A percentile compares a stretch with the other conserved stretches of the same genome.
Conservation (phyloP, 2,329 filamentous ascomycete genomes). For the Microsporum audouinii region DNA sequence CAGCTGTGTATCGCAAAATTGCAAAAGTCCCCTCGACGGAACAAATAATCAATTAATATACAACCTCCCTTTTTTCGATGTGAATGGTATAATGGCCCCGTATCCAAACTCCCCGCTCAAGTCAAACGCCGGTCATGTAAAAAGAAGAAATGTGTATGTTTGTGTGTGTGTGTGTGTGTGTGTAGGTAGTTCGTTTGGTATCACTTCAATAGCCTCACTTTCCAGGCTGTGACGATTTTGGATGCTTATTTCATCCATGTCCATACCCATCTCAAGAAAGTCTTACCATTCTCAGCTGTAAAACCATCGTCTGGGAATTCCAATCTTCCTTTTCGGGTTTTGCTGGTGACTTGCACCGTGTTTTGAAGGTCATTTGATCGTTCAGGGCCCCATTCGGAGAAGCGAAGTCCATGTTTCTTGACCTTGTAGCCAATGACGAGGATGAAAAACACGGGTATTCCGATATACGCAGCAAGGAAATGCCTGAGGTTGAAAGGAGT, state of each 20-base stretch:
- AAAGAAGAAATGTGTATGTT: neutral
- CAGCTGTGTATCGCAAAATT: neutral
- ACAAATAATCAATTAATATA: neutral
- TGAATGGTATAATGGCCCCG: neutral
- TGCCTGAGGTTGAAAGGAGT: conserved; percentile 26
- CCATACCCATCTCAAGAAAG: conserved; percentile 28
- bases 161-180: neutral
- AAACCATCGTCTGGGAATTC: conserved; percentile 28
- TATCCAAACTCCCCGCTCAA: neutral
- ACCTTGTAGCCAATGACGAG: conserved; percentile 32
- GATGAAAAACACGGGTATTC: conserved; percentile 30
- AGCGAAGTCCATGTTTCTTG: conserved; percentile 25
- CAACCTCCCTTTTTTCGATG: neutral
- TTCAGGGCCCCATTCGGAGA: conserved; percentile 28
- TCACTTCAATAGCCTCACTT: neutral
- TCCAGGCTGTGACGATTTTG: neutral
- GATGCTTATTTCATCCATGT: conserved; percentile 27
- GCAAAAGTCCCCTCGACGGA: neutral
- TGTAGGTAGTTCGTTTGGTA: neutral
- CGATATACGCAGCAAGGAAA: conserved; percentile 33
- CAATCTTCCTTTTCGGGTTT: conserved; percentile 26
- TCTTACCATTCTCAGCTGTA: conserved; percentile 23
- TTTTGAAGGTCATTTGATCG: conserved; percentile 29
- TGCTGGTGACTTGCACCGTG: conserved; percentile 26
- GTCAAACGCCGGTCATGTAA: neutral